Conservation (phyloP, 441 rosid species). For the Biscutella laevigata region DNA sequence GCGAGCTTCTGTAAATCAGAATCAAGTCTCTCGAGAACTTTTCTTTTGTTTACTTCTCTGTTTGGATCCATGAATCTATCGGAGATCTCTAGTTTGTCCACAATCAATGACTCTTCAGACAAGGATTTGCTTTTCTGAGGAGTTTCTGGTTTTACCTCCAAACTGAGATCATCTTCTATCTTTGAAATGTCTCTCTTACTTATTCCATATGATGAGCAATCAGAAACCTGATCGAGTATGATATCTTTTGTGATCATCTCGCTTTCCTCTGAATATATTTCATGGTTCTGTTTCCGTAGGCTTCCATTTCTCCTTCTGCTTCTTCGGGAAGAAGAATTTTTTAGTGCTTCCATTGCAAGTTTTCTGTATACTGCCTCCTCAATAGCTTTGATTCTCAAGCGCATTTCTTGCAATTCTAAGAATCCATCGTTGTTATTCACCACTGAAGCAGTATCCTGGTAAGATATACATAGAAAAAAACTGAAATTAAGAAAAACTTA, state of each 20-base stretch:
- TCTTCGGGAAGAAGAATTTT: constrained; percentile 40
- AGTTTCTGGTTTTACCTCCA: constrained; percentile 32
- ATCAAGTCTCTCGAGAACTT: constrained; percentile 77
- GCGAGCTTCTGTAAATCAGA: constrained; percentile 81
- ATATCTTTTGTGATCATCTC: constrained; percentile 85
- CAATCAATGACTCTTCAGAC: constrained; percentile 58
- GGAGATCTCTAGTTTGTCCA: constrained; percentile 65
- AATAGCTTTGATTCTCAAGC: constrained; percentile 49
- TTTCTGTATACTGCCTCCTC: constrained; percentile 51
- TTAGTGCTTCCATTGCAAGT: constrained; percentile 38
- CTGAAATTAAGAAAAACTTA: no score
- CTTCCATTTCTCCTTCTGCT: constrained; percentile 41
- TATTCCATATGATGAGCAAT: constrained; percentile 66
- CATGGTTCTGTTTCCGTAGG: constrained; percentile 30
- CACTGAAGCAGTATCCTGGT: constrained; percentile 36
- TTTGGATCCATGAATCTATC: constrained; percentile 48
- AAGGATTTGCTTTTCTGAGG: constrained; percentile 51
- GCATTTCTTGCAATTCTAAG: constrained; percentile 46
- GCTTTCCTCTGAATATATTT: constrained; percentile 39
- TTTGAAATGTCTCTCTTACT: constrained; percentile 55
- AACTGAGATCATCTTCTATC: constrained; percentile 50
- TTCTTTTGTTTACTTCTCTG: constrained; percentile 54
- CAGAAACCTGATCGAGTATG: constrained; percentile 84
- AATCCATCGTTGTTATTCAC: constrained; percentile 32
- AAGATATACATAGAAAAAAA: no score